Conservation (phyloP, 2,329 filamentous ascomycete genomes). For the Xylaria sp. region DNA sequence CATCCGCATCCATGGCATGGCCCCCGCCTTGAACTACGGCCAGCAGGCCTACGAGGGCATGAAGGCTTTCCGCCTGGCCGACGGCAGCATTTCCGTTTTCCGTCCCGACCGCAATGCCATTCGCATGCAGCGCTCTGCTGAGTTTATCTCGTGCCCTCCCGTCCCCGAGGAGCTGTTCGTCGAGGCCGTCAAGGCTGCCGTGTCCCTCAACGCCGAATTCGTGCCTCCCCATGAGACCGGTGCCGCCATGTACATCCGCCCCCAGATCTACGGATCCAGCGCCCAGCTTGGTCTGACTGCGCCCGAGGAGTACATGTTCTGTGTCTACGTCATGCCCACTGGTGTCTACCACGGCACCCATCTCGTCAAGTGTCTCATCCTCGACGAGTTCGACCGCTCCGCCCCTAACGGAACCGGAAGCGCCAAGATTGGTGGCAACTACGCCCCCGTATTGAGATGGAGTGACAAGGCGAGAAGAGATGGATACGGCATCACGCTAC, state of each 20-base stretch:
- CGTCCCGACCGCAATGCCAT: constrained; percentile 77
- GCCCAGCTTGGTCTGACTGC: constrained; percentile 82
- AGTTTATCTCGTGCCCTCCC: constrained; percentile 74
- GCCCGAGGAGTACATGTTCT: constrained; percentile 88
- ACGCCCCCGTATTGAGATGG: constrained; percentile 83
- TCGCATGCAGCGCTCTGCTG: constrained; percentile 79
- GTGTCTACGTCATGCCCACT: constrained; percentile 83
- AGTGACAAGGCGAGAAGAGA: constrained; percentile 73
- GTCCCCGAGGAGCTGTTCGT: constrained; percentile 75
- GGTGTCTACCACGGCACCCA: constrained; percentile 90
- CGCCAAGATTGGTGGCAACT: constrained; percentile 95
- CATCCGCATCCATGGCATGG: constrained; percentile 90
- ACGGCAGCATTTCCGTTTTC: constrained; percentile 76
- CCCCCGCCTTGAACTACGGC: constrained; percentile 91
- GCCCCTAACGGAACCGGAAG: constrained; percentile 87
- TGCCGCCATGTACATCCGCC: constrained; percentile 88
- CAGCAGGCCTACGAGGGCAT: constrained; percentile 98
- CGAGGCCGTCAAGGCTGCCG: constrained; percentile 70
- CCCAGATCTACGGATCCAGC: constrained; percentile 78
- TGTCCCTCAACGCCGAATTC: constrained; percentile 81
- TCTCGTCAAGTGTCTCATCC: constrained; percentile 79
- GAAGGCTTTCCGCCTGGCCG: constrained; percentile 82
- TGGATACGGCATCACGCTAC: constrained; percentile 90
- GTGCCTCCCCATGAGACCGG: constrained; percentile 87
- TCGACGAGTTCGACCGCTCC: constrained; percentile 89